Percentiles rank a stretch among this genome's conserved stretches.
Conservation (phyloP, 768 basidiomycete genomes). For the Flagelloscypha sp. region DNA sequence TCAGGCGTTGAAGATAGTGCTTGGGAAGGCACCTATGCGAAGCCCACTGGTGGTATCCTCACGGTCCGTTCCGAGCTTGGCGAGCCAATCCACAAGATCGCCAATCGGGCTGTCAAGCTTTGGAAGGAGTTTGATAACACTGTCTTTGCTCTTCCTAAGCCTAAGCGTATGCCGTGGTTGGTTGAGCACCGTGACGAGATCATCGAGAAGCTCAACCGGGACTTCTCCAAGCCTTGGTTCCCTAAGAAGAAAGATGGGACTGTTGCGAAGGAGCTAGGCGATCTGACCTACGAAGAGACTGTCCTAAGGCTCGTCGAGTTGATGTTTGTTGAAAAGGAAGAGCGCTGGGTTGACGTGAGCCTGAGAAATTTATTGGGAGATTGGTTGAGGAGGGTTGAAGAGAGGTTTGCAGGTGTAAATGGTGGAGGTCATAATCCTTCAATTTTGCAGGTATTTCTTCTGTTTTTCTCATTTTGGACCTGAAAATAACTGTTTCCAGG, state of each 20-base stretch:
- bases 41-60: conserved; percentile 91
- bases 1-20: conserved; percentile 82
- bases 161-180: conserved; percentile 89
- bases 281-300: conserved; percentile 99
- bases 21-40: conserved; percentile 93
- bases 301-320: conserved; percentile 85
- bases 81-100: conserved; percentile 99
- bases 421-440: conserved; percentile 71
- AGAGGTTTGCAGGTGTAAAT: conserved; percentile 88
- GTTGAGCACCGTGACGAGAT: conserved; percentile 81
- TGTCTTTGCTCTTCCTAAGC: conserved; percentile 91
- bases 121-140: conserved; percentile 99
- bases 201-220: conserved; percentile 85
- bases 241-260: conserved; percentile 90
- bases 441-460: conserved; percentile 63
- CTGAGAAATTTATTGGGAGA: conserved; percentile 92
- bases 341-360: conserved; percentile 88
- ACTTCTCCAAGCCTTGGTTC: conserved; percentile 97
- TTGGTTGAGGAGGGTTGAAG: conserved; percentile 93
- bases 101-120: conserved; percentile 91
- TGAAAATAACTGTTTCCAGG: too few relatives aligned
- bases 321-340: conserved; percentile 90
- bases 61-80: conserved; percentile 97
- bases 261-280: conserved; percentile 77
- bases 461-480: too few relatives aligned